Conservation (phyloP, 192 early-diverging fungal genomes). For the Spinellus fusiger region DNA sequence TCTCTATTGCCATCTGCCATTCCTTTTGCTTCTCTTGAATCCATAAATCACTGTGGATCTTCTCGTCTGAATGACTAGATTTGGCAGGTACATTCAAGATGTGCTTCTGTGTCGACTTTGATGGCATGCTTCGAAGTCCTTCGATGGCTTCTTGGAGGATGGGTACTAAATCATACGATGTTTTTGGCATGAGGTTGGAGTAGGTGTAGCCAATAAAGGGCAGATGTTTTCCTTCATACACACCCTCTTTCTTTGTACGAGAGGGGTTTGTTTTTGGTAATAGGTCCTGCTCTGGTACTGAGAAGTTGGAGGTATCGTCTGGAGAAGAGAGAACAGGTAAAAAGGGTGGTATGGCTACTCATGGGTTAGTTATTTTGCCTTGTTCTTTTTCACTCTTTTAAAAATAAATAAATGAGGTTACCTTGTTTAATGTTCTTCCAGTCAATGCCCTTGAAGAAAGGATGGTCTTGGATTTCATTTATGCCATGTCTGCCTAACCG, state of each 20-base stretch:
- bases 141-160: neutral
- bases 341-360: conserved; percentile 65
- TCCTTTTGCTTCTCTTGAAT: no score
- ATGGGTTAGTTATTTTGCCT: conserved; percentile 8
- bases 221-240: conserved; percentile 71
- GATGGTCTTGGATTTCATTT: conserved; percentile 58
- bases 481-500: conserved; percentile 62
- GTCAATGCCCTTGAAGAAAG: conserved; percentile 61
- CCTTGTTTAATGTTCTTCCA: conserved; percentile 50
- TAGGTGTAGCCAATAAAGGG: conserved; percentile 89
- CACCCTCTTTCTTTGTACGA: conserved; percentile 44
- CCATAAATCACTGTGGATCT: no score
- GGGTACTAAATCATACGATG: neutral
- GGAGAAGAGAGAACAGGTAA: conserved; percentile 79
- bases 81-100: no score
- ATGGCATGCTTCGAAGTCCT: no score
- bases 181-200: neutral
- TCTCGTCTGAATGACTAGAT: no score
- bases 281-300: conserved; percentile 37
- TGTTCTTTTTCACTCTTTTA: neutral
- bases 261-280: conserved; percentile 29
- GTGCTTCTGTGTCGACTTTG: no score
- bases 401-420: conserved; percentile 20
- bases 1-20: no score
- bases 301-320: conserved; percentile 88